Conservation (phyloP, 768 basidiomycete genomes). For the Tylopilus plumbeoviolaceoides region DNA sequence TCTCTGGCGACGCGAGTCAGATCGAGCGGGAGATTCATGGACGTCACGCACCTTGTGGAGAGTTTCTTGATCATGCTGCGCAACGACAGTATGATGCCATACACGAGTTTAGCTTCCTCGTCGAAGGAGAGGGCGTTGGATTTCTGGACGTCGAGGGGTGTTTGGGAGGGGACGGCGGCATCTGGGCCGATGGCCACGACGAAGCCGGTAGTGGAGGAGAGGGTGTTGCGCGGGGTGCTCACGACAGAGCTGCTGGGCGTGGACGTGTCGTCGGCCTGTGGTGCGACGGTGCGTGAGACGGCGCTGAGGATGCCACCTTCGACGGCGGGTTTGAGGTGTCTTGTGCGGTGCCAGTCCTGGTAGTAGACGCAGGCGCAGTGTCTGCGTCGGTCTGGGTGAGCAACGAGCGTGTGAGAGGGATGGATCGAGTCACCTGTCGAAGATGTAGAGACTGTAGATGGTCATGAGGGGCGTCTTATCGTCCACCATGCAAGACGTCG, state of each 20-base stretch:
- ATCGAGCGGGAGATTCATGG: not conserved
- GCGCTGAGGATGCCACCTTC: constrained; percentile 74
- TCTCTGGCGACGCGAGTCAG: constrained; percentile 47
- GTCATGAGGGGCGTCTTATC: too few relatives aligned
- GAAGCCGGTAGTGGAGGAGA: constrained; percentile 60
- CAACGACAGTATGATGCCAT: constrained; percentile 89
- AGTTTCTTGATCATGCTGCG: constrained; percentile 95
- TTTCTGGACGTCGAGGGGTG: constrained; percentile 18
- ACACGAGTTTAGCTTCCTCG: constrained; percentile 96
- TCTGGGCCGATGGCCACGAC: constrained; percentile 61
- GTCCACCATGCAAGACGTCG: not conserved
- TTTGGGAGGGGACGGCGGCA: constrained; percentile 22
- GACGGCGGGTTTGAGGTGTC: constrained; percentile 65
- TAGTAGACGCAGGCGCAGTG: constrained; percentile 94
- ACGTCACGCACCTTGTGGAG: constrained; percentile 56
- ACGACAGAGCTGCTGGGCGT: constrained; percentile 37
- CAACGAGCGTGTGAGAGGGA: not conserved
- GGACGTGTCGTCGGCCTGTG: constrained; percentile 28
- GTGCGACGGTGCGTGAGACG: constrained; percentile 68
- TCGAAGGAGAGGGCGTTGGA: constrained; percentile 79
- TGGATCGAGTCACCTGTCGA: constrained; percentile 56
- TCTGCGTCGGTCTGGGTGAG: constrained; percentile 37
- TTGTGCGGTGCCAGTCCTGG: constrained; percentile 89
- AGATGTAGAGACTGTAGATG: constrained; percentile 90
- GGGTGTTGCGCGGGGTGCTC: constrained; percentile 62